phyloP scores from a whole-genome alignment of 768 basidiomycete genomes.

The Suillus placidus region DNA sequence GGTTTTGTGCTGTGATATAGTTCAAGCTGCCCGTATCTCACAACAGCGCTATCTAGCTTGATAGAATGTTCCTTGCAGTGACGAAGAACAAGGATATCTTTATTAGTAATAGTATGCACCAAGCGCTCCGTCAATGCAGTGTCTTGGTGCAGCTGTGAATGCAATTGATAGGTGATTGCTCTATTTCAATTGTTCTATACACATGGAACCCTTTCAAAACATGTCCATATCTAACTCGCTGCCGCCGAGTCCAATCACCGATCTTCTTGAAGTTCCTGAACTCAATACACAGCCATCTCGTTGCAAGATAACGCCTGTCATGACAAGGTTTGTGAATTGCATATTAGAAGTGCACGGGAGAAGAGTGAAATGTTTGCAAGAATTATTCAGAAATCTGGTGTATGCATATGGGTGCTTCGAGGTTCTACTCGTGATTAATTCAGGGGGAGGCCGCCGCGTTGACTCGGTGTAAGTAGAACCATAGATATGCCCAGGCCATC shows the following conservation, averaged over 20 bases:
- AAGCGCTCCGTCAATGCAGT: background rate
- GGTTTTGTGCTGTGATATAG: background rate
- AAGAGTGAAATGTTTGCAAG: background rate
- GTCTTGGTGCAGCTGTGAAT: background rate
- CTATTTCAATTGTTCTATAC: background rate
- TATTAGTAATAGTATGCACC: background rate
- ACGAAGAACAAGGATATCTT: background rate
- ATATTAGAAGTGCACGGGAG: background rate
- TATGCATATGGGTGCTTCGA: background rate
- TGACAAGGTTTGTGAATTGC: slow-evolving; percentile 1
- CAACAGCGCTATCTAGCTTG: background rate
- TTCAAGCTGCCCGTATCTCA: background rate
- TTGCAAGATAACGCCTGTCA: background rate
- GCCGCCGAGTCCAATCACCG: background rate
- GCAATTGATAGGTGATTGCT: background rate
- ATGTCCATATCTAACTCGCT: background rate
- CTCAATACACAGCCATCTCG: no score
- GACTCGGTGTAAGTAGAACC: background rate
- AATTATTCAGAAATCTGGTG: background rate
- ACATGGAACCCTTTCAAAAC: background rate
- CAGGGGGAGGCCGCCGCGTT: background rate
- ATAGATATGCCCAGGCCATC: background rate
- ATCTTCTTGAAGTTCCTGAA: no score
- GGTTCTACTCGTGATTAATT: background rate
- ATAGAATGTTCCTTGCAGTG: background rate